Evolutionary conservation across 1,284 basidiomycete genomes (phyloP), one percentile per base, ranked within the genome.

Genomic region (Cystobasidium pallidum): DNA sequence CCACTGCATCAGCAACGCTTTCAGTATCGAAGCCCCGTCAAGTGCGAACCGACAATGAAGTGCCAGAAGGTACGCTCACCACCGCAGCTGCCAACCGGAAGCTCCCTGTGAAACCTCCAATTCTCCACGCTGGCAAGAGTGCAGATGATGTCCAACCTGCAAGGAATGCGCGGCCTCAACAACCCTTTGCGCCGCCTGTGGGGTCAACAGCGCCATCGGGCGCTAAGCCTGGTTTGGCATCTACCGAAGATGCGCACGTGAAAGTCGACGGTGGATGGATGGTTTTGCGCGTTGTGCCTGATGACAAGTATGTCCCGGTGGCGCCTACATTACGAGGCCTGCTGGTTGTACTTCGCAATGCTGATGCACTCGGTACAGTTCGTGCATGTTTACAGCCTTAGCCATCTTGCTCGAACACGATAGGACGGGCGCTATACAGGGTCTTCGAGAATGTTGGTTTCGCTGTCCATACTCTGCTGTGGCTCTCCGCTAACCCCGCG

Each of bases 351-450:
- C 36, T 7, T 13, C 36, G 36, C 80, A n/a, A 74, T 92, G 84
- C 92, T 67, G 91, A 45, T 94, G 94, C 81, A 95, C 94, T 77
- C 91, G 91, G 2, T 96, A 94, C 81, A 96, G 95, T 77, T 91
- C 91, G 2, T 97, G 94, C 81, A 83, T 97, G 43, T 97, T 96
- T 82, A 90, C 89, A 3, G 88, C 92, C 1, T 83, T 92, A 41
- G 91, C 89, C 3, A 83, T 95, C 51, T 84, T 94, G 3, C 92
- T 96, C 77, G 88, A 90, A 79, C 91, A 93, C 76, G 87, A 87
- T 63, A 88, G 90, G 17, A 80, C 83, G 24, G 88, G 89, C 66
- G 88, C 89, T 11, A 78, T 77, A 0, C 66, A 78, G 3, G 72
- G 70, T n/a, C 62, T 83, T 45, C 72, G 81, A 26, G 76, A 79